phyloP scores from a whole-genome alignment of 2,329 filamentous ascomycete genomes.

The Verticillium isaacii region DNA sequence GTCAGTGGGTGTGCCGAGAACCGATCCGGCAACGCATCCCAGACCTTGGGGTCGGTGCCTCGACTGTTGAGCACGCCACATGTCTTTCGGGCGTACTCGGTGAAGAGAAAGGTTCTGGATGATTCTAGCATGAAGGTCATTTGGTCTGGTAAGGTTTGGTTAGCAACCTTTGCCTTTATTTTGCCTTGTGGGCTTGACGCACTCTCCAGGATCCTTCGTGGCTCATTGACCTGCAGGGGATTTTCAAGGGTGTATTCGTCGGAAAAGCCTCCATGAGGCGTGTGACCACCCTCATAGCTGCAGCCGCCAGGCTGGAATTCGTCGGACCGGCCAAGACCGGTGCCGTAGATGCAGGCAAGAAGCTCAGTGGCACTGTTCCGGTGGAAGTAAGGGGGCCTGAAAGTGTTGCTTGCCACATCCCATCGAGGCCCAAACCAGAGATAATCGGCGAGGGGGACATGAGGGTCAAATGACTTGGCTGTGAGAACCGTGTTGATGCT shows the following conservation, averaged over 20 bases:
- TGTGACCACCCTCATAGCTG: conserved; percentile 31
- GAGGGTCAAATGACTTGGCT: conserved; percentile 45
- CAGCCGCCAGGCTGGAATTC: conserved; percentile 43
- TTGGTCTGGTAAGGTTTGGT: not conserved
- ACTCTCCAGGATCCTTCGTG: not conserved
- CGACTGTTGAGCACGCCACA: conserved; percentile 29
- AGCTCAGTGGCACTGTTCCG: conserved; percentile 54
- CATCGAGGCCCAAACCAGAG: conserved; percentile 60
- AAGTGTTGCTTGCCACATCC: conserved; percentile 53
- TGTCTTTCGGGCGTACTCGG: conserved; percentile 45
- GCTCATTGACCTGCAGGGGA: not conserved
- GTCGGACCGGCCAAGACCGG: conserved; percentile 20
- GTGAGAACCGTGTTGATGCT: conserved; percentile 58
- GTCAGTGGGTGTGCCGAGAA: conserved; percentile 30
- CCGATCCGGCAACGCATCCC: conserved; percentile 49
- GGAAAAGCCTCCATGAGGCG: conserved; percentile 45
- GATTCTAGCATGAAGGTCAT: conserved; percentile 1
- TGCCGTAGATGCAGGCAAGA: conserved; percentile 44
- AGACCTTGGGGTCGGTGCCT: conserved; percentile 39
- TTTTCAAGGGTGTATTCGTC: conserved; percentile 23
- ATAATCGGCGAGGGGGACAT: conserved; percentile 54
- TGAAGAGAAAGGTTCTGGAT: conserved; percentile 44
- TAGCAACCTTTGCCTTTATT: not conserved
- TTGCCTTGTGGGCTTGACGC: not conserved
- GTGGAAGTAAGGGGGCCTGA: conserved; percentile 60